Percentiles rank a stretch among this genome's conserved stretches.
These are phyloP conservation scores for Plenodomus lindquistii DNA, from an alignment of 2,329 filamentous ascomycete species.

Conservation along the genomic window DNA sequence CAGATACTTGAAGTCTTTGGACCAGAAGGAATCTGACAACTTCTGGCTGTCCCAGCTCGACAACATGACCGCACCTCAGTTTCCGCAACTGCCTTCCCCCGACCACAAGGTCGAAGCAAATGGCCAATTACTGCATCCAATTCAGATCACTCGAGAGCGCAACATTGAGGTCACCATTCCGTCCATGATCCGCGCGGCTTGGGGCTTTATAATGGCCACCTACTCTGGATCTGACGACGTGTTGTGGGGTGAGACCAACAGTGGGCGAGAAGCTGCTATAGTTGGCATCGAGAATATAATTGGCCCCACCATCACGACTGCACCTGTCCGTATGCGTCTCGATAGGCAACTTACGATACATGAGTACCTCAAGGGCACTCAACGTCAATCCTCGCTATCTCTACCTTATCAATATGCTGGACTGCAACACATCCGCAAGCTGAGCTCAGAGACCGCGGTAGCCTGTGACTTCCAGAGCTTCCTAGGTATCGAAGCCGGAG, in stretches of 20 bases:
- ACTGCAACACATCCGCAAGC: conserved; percentile 51
- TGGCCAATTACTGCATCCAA: conserved; percentile 24
- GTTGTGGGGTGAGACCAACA: conserved; percentile 51
- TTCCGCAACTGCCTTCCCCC: conserved; percentile 36
- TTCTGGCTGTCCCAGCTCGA: conserved; percentile 38
- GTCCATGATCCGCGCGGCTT: conserved; percentile 49
- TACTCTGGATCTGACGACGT: conserved; percentile 55
- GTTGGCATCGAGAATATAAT: conserved; percentile 45
- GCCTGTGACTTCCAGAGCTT: conserved; percentile 54
- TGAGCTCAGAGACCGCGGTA: conserved; percentile 44
- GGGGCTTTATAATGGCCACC: conserved; percentile 51
- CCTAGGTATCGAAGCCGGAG: conserved; percentile 47
- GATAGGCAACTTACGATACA: conserved; percentile 31
- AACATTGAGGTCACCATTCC: conserved; percentile 40
- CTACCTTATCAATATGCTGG: conserved; percentile 46
- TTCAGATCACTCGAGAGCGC: conserved; percentile 20
- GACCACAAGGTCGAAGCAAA: conserved; percentile 38
- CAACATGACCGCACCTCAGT: conserved; percentile 32
- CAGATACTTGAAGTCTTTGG: conserved; percentile 31
- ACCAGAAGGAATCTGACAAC: conserved; percentile 29
- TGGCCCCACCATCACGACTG: conserved; percentile 47
- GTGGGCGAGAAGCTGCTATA: conserved; percentile 42
- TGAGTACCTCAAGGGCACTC: conserved; percentile 34
- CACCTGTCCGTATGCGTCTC: conserved; percentile 49
- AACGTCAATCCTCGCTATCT: conserved; percentile 30